Evolutionary conservation across 208 protist species (phyloP).

Genomic region (Novymonas esmeraldas): DNA sequence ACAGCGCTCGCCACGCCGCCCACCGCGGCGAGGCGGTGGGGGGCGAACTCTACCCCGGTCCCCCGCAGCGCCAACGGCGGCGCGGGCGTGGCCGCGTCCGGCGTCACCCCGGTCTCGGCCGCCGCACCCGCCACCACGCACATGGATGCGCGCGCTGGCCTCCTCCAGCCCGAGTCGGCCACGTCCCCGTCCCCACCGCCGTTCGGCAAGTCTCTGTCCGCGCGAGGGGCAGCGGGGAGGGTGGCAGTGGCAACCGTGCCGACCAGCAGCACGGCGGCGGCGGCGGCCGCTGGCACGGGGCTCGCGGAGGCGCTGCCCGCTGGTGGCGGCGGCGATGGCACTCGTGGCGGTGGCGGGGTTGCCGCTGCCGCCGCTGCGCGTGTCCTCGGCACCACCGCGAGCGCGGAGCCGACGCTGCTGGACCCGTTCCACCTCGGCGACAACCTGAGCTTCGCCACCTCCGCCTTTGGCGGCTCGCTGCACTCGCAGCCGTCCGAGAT

Average conservation of each 20-base stretch:
- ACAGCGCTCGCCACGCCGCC: background rate
- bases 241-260: background rate
- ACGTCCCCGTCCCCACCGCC: conserved; percentile 15
- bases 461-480: conserved; percentile 21
- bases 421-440: conserved; percentile 18
- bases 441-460: conserved; percentile 21
- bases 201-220: conserved; percentile 1
- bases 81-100: background rate
- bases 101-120: background rate
- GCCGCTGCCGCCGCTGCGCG: background rate
- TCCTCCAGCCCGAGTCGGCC: conserved; percentile 7
- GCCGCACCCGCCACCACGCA: background rate
- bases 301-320: background rate
- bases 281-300: background rate
- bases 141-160: conserved; percentile 9
- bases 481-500: conserved; percentile 28
- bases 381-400: background rate
- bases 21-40: conserved; percentile 19
- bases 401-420: conserved; percentile 6
- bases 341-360: background rate
- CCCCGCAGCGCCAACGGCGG: conserved; percentile 17
- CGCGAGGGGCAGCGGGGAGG: background rate
- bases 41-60: conserved; percentile 13
- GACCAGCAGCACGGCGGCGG: conserved; percentile 2
- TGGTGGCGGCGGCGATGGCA: too few species aligned